Conservation (phyloP, 495 filamentous ascomycete species). For the Trichoderma orchidacearum region DNA sequence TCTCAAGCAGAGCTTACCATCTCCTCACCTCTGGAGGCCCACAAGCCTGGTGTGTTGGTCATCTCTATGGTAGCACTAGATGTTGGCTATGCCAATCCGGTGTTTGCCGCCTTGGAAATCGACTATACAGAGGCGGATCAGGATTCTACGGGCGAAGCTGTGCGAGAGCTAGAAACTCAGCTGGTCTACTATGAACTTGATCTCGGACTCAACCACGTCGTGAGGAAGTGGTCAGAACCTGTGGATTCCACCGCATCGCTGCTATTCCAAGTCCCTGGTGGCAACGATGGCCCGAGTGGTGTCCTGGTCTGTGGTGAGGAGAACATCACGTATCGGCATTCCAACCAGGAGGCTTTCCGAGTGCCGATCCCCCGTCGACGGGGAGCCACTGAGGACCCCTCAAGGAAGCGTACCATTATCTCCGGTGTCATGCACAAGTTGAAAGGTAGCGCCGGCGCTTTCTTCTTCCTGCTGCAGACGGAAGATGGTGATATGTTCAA, state of each 20-base stretch:
- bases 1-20: conserved; percentile 88
- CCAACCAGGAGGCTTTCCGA: conserved; percentile 77
- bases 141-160: conserved; percentile 76
- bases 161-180: conserved; percentile 69
- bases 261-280: conserved; percentile 91
- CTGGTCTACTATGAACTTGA: conserved; percentile 97
- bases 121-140: conserved; percentile 88
- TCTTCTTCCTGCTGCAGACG: conserved; percentile 92
- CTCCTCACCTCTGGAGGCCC: conserved; percentile 93
- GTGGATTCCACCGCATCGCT: conserved; percentile 84
- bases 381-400: conserved; percentile 82
- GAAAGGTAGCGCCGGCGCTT: conserved; percentile 64
- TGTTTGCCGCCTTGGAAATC: conserved; percentile 88
- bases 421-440: conserved; percentile 94
- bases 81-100: conserved; percentile 90
- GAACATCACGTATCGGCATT: conserved; percentile 86
- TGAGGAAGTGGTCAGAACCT: conserved; percentile 85
- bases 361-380: conserved; percentile 78
- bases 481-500: conserved; percentile 98
- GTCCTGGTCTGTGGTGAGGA: conserved; percentile 92
- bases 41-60: conserved; percentile 86
- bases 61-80: conserved; percentile 79
- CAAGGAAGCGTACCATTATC: conserved; percentile 73
- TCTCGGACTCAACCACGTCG: conserved; percentile 90
- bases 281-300: conserved; percentile 84